phyloP scores from a whole-genome alignment of 257 asterid genomes.

The Solanum pimpinellifolium region DNA sequence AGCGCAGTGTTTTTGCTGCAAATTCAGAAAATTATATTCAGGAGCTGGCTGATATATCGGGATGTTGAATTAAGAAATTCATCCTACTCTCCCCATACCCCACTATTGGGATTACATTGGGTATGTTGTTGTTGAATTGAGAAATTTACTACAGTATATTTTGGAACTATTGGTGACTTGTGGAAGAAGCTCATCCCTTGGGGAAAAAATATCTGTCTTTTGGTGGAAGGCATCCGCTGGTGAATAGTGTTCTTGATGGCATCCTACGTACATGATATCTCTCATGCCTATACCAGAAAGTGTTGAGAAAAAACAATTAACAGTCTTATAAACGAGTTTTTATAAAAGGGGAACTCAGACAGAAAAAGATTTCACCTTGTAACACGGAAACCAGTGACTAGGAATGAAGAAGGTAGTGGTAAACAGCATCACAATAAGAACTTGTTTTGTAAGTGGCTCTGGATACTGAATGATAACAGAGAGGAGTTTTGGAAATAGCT shows the following conservation, averaged over 20 bases:
- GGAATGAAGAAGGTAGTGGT: neutral
- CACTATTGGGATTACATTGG: neutral
- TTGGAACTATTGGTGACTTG: neutral
- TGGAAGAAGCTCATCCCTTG: neutral
- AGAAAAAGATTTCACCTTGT: neutral
- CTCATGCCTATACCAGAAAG: neutral
- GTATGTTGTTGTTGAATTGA: neutral
- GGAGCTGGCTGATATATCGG: neutral
- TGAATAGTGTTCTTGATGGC: neutral
- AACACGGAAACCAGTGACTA: neutral
- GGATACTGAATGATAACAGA: neutral
- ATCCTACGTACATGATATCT: neutral
- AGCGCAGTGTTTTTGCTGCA: neutral
- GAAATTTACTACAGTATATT: neutral
- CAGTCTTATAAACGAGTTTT: neutral
- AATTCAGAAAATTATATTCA: neutral
- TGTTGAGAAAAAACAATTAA: neutral
- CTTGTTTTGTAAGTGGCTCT: neutral
- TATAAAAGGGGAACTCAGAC: neutral
- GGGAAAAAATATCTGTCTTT: neutral
- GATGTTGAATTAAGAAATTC: neutral
- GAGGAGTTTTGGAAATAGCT: neutral
- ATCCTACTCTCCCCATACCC: neutral
- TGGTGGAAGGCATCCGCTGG: neutral
- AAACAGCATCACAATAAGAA: neutral